These are phyloP conservation scores for Crucihimalaya himalaica DNA, from an alignment of 345 rosid genomes.

Conservation along the genomic window DNA sequence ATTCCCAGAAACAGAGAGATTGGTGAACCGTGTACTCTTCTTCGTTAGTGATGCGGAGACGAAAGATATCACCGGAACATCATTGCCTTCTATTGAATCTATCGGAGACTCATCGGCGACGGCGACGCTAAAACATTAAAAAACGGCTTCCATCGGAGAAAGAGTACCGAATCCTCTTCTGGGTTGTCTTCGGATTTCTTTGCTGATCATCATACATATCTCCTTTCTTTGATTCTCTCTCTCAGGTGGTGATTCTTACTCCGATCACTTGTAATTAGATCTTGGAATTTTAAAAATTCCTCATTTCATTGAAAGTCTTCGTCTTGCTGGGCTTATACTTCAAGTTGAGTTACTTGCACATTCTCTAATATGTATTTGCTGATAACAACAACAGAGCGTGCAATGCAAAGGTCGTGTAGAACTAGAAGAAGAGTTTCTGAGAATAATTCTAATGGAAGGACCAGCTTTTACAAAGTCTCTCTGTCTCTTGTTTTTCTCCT, in stretches of 20 bases:
- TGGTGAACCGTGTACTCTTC: conserved; percentile 24
- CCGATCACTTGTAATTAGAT: conserved; percentile 3
- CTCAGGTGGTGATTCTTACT: conserved; percentile 11
- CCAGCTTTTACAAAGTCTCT: conserved; percentile 58
- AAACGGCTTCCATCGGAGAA: too few species aligned
- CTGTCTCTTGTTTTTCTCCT: conserved; percentile 65
- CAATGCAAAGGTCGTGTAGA: conserved; percentile 81
- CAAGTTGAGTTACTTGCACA: not conserved
- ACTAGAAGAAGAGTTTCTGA: conserved; percentile 70
- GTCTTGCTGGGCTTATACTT: not conserved
- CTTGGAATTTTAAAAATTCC: not conserved
- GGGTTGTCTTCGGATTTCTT: not conserved
- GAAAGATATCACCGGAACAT: not conserved
- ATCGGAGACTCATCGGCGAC: not conserved
- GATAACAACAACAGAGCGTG: conserved; percentile 52
- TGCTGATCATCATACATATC: not conserved
- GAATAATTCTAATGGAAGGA: conserved; percentile 43
- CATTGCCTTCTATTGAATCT: not conserved
- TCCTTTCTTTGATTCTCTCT: not conserved
- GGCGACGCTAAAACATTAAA: not conserved
- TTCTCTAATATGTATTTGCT: conserved; percentile 14
- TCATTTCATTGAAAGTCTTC: not conserved
- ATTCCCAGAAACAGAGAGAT: conserved; percentile 13
- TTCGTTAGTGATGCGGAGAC: conserved; percentile 25
- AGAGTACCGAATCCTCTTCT: not conserved